A percentile compares a stretch with the other conserved stretches of the same genome.
Evolutionary conservation across 805 yeast species (phyloP).

Genomic region (Candida nemodendra): DNA sequence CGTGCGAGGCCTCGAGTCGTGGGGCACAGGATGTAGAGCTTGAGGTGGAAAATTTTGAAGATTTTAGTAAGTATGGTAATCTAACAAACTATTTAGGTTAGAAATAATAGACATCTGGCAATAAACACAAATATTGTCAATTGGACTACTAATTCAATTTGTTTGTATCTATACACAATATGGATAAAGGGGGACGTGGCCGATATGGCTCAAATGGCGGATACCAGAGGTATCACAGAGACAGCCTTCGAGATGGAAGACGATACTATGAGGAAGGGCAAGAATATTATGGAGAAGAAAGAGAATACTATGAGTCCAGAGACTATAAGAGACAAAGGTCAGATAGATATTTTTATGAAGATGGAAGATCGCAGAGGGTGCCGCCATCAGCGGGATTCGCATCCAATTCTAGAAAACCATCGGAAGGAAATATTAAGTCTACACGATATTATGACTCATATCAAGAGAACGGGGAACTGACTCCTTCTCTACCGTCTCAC

Average conservation of each 20-base stretch:
- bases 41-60: no score
- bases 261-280: slow-evolving; percentile 12
- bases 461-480: not conserved
- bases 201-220: slow-evolving; percentile 4
- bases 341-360: slow-evolving; percentile 5
- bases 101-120: no score
- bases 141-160: no score
- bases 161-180: not conserved
- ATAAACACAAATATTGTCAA: not conserved
- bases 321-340: slow-evolving; percentile 11
- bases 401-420: not conserved
- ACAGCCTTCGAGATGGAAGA: slow-evolving; percentile 7
- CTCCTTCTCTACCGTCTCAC: not conserved
- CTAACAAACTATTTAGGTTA: no score
- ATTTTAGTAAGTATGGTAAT: no score
- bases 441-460: slow-evolving; percentile 3
- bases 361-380: not conserved
- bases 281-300: slow-evolving; percentile 6
- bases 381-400: not conserved
- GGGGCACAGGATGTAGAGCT: no score
- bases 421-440: not conserved
- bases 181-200: slow-evolving; percentile 15
- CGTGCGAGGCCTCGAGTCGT: no score
- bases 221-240: slow-evolving; percentile 5
- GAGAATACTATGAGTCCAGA: slow-evolving; percentile 12